A percentile compares a stretch with the other conserved stretches of the same genome.
These are phyloP conservation scores for Blepharisma stoltei DNA, from an alignment of 73 alveolate species.

Conservation along the genomic window DNA sequence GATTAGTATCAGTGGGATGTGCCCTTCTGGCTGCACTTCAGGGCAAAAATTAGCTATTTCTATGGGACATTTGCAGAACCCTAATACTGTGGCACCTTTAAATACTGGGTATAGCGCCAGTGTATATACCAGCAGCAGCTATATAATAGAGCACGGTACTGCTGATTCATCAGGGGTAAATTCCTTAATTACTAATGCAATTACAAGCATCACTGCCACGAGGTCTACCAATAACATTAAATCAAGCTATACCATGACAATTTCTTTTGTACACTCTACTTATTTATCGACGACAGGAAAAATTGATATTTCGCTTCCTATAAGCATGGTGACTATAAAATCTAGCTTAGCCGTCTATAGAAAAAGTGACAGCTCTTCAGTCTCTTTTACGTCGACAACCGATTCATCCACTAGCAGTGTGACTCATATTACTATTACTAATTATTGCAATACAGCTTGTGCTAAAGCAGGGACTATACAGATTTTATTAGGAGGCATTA, in stretches of 20 bases:
- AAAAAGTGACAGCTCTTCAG: too few relatives aligned
- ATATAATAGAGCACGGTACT: not conserved
- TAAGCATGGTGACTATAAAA: not conserved
- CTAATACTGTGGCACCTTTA: not conserved
- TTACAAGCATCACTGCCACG: not conserved
- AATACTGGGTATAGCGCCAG: not conserved
- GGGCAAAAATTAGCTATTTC: not conserved
- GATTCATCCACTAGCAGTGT: not conserved
- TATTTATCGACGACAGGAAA: not conserved
- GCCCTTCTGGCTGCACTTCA: not conserved
- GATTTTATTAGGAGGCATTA: not conserved
- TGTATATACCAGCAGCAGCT: not conserved
- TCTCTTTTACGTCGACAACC: too few relatives aligned
- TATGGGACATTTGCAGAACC: not conserved
- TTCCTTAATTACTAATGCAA: not conserved
- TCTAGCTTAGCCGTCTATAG: not conserved
- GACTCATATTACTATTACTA: not conserved
- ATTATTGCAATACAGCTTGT: not conserved
- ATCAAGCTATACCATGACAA: not conserved
- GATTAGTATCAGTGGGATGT: not conserved
- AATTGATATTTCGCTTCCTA: not conserved
- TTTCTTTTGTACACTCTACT: not conserved
- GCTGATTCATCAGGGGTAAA: not conserved
- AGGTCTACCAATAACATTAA: not conserved
- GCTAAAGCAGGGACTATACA: not conserved